Evolutionary conservation across 352 stramenopile species (phyloP), one percentile per base, ranked within the genome.

Genomic region (Pythium sukuiense): DNA sequence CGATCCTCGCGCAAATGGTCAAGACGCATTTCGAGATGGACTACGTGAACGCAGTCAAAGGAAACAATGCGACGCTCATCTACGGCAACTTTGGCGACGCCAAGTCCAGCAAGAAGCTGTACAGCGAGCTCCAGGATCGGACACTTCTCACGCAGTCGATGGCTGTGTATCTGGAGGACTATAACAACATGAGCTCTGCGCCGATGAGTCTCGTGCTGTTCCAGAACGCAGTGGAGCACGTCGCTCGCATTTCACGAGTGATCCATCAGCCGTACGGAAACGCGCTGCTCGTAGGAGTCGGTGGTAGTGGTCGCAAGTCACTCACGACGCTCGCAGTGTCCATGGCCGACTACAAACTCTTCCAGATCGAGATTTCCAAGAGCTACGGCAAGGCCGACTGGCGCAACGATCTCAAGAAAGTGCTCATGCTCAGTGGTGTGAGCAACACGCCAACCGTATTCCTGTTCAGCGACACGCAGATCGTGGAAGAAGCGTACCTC

Each of bases 291-390:
- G 90, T 99, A 0, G 95, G 95, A 13, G 95, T 98, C 0, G 93
- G 93, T 13, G 93, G 93, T 3, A 97, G 85, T 49, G 95, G 95
- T 0, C 90, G 95, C 45, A 98, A 98, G 70, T 94, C 76, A 11
- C 83, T 98, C 6, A 98, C 93, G 27, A 97, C 85, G 12, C 77
- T 98, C 4, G 92, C 95, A 0, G 91, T 97, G n/a, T 97, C 88
- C 49, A 96, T 98, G 79, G 92, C 93, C 20, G 91, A 98, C 70
- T 98, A 95, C 74, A 91, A 96, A 65, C 76, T 98, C 13, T 98
- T 98, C 66, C 90, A 97, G 72, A 98, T 99, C 67, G 95, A 98
- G 63, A 98, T 98, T 35, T 97, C 89, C 45, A 98, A 98, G 70
- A 93, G 83, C 13, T 98, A 98, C 67, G 89, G 88, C 16, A 82